Evolutionary conservation across 495 filamentous ascomycete genomes (phyloP), one percentile per base, ranked within the genome.

Genomic region (Annulohypoxylon maeteangense): DNA sequence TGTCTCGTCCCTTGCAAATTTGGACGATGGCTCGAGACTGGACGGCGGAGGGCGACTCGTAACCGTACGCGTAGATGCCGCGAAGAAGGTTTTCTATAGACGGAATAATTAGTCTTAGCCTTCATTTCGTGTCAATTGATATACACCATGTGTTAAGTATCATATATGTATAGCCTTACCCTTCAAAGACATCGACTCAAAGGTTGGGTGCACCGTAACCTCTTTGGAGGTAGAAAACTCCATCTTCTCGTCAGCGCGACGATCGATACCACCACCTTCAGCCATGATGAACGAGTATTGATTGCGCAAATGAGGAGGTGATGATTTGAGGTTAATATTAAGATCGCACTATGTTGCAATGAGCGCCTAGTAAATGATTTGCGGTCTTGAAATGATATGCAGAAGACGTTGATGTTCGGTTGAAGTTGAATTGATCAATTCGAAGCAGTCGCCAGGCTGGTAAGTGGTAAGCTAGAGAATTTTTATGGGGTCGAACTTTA

Each of bases 191-290:
- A 85, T 85, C 29, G 82, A 79, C 81, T 85, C 86, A 76, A 87
- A 87, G 31, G 86, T 87, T 62, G 86, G 85, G 72, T 83, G 81
- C n/a, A 97, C 94, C 10, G 89, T 93, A 55, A 99, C 95, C 88
- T 99, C 96, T 82, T 96, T 97, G 67, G 93, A 97, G 80, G 95
- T 99, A 66, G 88, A 89, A 85, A 99, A 99, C 85, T 98, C 95
- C 87, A 98, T 96, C 79, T 91, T 90, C 88, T 97, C 94, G 82
- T 98, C 95, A 34, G 90, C 89, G 76, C 94, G 93, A 81, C 93
- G 90, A 83, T 99, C 96, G 74, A 98, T 97, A 34, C 84, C 84
- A 42, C 80, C 78, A 68, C 91, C 91, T 75, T 97, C 95, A 48
- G 95, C 92, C 95, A 99, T 99, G 65, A 62, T 54, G 56, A 8